These are phyloP conservation scores for Teunomyces aglyptinius DNA, from an alignment of 805 yeast species.

Conservation along the genomic window DNA sequence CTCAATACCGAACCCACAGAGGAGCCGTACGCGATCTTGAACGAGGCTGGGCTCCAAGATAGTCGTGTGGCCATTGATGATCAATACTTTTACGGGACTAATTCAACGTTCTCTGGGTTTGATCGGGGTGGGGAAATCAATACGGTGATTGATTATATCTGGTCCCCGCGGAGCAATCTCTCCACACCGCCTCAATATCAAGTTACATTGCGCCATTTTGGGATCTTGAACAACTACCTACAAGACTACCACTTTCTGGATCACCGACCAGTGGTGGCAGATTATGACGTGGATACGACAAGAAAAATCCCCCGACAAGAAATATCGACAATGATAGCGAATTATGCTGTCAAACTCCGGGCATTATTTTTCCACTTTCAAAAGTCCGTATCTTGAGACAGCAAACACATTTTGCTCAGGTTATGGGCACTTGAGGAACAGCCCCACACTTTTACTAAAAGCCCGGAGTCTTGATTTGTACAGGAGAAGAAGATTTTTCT, in stretches of 20 bases:
- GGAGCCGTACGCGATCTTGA: constrained; percentile 40
- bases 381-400: too few species aligned
- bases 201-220: constrained; percentile 24
- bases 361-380: too few species aligned
- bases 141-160: constrained; percentile 44
- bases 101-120: constrained; percentile 51
- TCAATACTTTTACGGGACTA: constrained; percentile 39
- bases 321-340: not conserved
- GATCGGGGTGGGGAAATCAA: constrained; percentile 24
- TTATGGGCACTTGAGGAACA: too few species aligned
- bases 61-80: constrained; percentile 28
- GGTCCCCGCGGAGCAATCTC: constrained; percentile 29
- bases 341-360: not conserved
- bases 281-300: constrained; percentile 11
- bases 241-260: constrained; percentile 36
- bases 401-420: too few species aligned
- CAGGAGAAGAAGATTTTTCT: too few species aligned
- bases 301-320: not conserved
- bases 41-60: constrained; percentile 37
- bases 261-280: constrained; percentile 39
- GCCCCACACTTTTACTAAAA: too few species aligned
- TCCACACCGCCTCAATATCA: not conserved
- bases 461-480: too few species aligned
- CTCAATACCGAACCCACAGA: constrained; percentile 42
- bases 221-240: constrained; percentile 36